Conservation (phyloP, 2,329 filamentous ascomycete species). For the Colletotrichum cereale region DNA sequence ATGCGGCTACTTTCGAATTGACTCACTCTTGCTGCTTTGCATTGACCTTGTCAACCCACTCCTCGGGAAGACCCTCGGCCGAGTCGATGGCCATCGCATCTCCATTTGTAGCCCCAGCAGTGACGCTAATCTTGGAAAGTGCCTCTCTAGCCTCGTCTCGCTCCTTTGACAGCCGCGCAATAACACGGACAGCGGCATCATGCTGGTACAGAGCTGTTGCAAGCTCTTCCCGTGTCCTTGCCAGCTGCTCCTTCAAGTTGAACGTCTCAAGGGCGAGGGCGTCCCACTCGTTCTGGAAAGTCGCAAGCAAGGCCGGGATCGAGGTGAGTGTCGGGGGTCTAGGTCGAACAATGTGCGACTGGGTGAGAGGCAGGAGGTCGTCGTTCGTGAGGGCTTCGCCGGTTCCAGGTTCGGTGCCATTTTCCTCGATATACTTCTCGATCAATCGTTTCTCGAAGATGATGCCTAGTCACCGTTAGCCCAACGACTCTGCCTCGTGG, state of each 20-base stretch:
- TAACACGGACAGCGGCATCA: slow-evolving; percentile 95
- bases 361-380: slow-evolving; percentile 90
- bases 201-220: slow-evolving; percentile 96
- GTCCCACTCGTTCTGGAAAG: slow-evolving; percentile 99
- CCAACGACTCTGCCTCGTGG: neutral
- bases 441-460: slow-evolving; percentile 96
- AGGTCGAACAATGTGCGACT: slow-evolving; percentile 85
- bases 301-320: slow-evolving; percentile 91
- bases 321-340: slow-evolving; percentile 94
- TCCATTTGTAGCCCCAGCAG: slow-evolving; percentile 67
- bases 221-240: slow-evolving; percentile 92
- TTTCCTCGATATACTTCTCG: slow-evolving; percentile 92
- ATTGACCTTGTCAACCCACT: slow-evolving; percentile 79
- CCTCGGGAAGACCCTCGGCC: slow-evolving; percentile 78
- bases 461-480: slow-evolving; percentile 67
- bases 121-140: slow-evolving; percentile 85
- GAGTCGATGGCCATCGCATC: slow-evolving; percentile 94
- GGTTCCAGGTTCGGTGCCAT: slow-evolving; percentile 92
- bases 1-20: neutral
- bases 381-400: slow-evolving; percentile 86
- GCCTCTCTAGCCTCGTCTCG: slow-evolving; percentile 93
- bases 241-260: slow-evolving; percentile 88
- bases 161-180: slow-evolving; percentile 90
- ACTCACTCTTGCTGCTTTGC: slow-evolving; percentile 83
- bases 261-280: slow-evolving; percentile 91